Evolutionary conservation across 306 rosid species (phyloP).

Genomic region (Glycine latifolia): DNA sequence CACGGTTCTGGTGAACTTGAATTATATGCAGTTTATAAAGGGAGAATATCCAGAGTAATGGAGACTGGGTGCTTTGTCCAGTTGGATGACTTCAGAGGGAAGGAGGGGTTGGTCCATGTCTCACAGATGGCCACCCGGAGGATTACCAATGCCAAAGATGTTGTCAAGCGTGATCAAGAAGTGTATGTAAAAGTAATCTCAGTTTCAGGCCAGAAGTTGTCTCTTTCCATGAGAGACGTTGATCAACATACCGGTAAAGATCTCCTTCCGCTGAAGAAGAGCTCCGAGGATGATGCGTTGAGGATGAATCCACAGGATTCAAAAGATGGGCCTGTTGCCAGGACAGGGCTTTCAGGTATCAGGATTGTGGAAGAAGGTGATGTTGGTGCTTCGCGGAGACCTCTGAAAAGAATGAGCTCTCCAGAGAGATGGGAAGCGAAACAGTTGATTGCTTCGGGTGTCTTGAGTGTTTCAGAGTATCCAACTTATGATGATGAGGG

Average conservation of each 20-base stretch:
- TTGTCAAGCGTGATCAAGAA: constrained; percentile 82
- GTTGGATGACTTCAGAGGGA: constrained; percentile 74
- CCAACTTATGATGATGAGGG: constrained; percentile 89
- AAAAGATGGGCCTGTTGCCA: constrained; percentile 68
- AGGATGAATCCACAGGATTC: constrained; percentile 69
- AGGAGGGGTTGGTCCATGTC: constrained; percentile 89
- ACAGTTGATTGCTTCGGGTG: constrained; percentile 90
- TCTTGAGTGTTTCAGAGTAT: constrained; percentile 69
- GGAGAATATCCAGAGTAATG: constrained; percentile 83
- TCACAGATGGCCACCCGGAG: constrained; percentile 85
- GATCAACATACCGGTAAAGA: constrained; percentile 83
- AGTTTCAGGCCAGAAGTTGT: constrained; percentile 80
- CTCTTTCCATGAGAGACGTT: constrained; percentile 89
- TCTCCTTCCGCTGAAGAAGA: constrained; percentile 80
- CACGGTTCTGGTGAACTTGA: constrained; percentile 64
- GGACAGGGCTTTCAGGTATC: constrained; percentile 89
- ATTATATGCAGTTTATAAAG: constrained; percentile 76
- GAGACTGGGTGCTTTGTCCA: constrained; percentile 90
- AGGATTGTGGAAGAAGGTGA: constrained; percentile 79
- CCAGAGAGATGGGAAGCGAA: constrained; percentile 94
- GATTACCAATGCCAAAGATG: constrained; percentile 80
- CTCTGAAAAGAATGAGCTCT: constrained; percentile 91
- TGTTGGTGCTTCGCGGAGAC: constrained; percentile 67
- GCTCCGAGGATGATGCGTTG: constrained; percentile 57
- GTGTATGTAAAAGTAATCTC: constrained; percentile 85